A percentile compares a stretch with the other conserved stretches of the same genome.
These are phyloP conservation scores for Sphaerobolus stellatus DNA, from an alignment of 1,284 basidiomycete species.

Conservation along the genomic window DNA sequence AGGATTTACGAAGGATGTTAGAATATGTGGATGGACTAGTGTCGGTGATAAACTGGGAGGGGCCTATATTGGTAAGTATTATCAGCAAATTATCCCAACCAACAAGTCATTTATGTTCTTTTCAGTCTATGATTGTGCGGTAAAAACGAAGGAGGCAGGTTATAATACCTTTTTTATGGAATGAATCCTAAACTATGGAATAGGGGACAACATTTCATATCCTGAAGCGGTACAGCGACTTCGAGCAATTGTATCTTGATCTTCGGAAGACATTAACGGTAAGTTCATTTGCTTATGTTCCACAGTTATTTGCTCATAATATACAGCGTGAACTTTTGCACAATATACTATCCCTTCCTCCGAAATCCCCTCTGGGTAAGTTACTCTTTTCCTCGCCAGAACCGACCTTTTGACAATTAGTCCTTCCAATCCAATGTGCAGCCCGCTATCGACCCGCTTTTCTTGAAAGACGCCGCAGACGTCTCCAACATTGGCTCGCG, in stretches of 20 bases:
- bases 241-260: conserved; percentile 53
- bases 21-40: conserved; percentile 65
- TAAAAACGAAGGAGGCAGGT: conserved; percentile 15
- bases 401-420: not conserved
- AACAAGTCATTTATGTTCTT: not conserved
- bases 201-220: conserved; percentile 63
- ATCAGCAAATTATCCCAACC: not conserved
- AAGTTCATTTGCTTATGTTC: conserved; percentile 21
- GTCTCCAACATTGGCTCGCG: conserved; percentile 67
- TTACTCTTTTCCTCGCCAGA: not conserved
- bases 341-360: conserved; percentile 62
- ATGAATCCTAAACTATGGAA: not conserved
- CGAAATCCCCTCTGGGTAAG: conserved; percentile 65
- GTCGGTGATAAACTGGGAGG: conserved; percentile 62
- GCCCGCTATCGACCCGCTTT: conserved; percentile 61
- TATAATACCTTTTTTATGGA: not conserved
- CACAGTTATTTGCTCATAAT: not conserved
- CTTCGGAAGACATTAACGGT: conserved; percentile 57
- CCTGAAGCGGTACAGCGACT: conserved; percentile 71
- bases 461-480: conserved; percentile 64
- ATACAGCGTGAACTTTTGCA: conserved; percentile 44
- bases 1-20: conserved; percentile 60
- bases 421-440: conserved; percentile 13
- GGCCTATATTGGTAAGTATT: conserved; percentile 55
- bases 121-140: conserved; percentile 16